phyloP scores from a whole-genome alignment of 805 yeast genomes.

The Sugiyamaella floridensis region DNA sequence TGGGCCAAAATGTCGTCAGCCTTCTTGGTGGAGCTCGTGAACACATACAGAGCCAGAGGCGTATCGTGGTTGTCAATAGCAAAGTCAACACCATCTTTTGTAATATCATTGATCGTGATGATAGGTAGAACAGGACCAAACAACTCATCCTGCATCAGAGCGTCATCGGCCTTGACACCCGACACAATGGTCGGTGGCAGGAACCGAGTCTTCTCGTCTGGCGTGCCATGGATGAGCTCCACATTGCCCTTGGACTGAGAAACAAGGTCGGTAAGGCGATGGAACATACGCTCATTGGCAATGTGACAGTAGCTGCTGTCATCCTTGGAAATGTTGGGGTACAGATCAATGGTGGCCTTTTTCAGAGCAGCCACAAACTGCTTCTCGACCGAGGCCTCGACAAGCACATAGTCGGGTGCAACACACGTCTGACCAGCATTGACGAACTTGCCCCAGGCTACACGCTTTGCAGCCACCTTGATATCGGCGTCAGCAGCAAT shows the following conservation, averaged over 20 bases:
- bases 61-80: constrained; percentile 52
- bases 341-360: constrained; percentile 40
- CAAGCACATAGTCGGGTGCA: constrained; percentile 75
- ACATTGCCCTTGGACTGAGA: constrained; percentile 45
- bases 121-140: constrained; percentile 86
- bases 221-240: constrained; percentile 36
- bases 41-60: constrained; percentile 77
- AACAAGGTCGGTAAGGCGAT: constrained; percentile 23
- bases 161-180: constrained; percentile 57
- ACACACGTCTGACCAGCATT: constrained; percentile 91
- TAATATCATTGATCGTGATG: constrained; percentile 40
- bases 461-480: constrained; percentile 46
- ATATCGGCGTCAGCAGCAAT: constrained; percentile 45
- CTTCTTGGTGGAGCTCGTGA: constrained; percentile 43
- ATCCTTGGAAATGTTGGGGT: constrained; percentile 20
- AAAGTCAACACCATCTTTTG: constrained; percentile 23
- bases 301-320: constrained; percentile 51
- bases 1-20: constrained; percentile 42
- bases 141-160: constrained; percentile 66
- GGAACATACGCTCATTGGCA: constrained; percentile 46
- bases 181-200: constrained; percentile 70
- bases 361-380: constrained; percentile 41
- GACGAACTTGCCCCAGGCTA: constrained; percentile 68
- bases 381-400: constrained; percentile 51
- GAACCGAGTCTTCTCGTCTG: constrained; percentile 26